Percentiles rank a stretch among this genome's conserved stretches.
Conservation (phyloP, 2,329 filamentous ascomycete species). For the Epichloe festucae region DNA sequence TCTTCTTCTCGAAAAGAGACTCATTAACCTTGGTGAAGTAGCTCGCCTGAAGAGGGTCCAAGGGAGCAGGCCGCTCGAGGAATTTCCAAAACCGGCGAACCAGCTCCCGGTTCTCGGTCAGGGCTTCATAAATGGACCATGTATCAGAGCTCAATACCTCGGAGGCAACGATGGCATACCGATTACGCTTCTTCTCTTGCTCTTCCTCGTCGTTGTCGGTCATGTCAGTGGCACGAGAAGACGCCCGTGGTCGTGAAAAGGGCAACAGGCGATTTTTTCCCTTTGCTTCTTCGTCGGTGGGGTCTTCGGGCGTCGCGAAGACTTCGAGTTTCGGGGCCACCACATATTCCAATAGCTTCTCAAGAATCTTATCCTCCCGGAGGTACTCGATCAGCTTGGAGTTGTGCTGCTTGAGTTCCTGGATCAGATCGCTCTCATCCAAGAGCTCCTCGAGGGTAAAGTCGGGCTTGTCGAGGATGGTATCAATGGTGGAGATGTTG, state of each 20-base stretch:
- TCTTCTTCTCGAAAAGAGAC: slow-evolving; percentile 94
- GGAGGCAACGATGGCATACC: slow-evolving; percentile 85
- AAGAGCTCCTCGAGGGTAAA: slow-evolving; percentile 92
- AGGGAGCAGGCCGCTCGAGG: slow-evolving; percentile 65
- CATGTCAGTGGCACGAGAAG: slow-evolving; percentile 35
- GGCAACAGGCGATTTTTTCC: slow-evolving; percentile 29
- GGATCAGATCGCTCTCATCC: slow-evolving; percentile 89
- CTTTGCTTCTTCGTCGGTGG: slow-evolving; percentile 38
- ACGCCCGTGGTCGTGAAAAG: slow-evolving; percentile 40
- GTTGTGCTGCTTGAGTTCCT: slow-evolving; percentile 97
- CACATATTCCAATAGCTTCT: slow-evolving; percentile 82
- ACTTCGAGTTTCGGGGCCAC: slow-evolving; percentile 60
- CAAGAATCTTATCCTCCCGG: slow-evolving; percentile 72
- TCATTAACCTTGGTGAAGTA: slow-evolving; percentile 99
- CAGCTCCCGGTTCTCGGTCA: slow-evolving; percentile 71
- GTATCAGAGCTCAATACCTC: slow-evolving; percentile 92
- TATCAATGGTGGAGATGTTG: slow-evolving; percentile 93
- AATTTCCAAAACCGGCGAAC: slow-evolving; percentile 86
- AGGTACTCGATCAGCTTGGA: slow-evolving; percentile 94
- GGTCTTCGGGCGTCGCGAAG: slow-evolving; percentile 36
- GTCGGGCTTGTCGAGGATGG: slow-evolving; percentile 90
- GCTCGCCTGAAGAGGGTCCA: slow-evolving; percentile 87
- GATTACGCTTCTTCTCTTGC: slow-evolving; percentile 78
- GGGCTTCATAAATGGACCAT: slow-evolving; percentile 88
- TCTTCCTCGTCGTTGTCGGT: slow-evolving; percentile 51